Evolutionary conservation across 495 filamentous ascomycete species (phyloP), one percentile per base, ranked within the genome.

Genomic region (Neurospora africana): DNA sequence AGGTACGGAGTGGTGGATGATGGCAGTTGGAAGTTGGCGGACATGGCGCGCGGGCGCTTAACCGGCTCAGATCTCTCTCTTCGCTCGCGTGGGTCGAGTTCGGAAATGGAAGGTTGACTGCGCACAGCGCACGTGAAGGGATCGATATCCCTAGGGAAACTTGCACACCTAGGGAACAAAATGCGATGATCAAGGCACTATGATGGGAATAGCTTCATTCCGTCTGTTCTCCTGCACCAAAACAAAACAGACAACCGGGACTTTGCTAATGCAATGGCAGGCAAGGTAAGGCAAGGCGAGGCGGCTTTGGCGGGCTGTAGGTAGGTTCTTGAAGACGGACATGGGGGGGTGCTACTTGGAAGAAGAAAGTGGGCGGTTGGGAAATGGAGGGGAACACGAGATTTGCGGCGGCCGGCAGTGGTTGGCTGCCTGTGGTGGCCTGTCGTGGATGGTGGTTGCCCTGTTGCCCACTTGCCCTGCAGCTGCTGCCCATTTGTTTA

Each of bases 101-200:
- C 23, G 53, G 27, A 33, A 65, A 19, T 65, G 53, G 53, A 65
- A 65, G 53, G 53, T 65, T 65, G 21, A 40, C 36, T 36, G 71
- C 71, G 71, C 71, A 53, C 71, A 72, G 71, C 71, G 71, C 67
- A 38, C 69, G 35, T 21, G 35, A 72, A 70, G 19, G 71, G 40
- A 43, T 21, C n/a, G n/a, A 35, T 65, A 27, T 27, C 53, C 35
- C 53, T 33, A 65, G 53, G 53, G 15, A 17, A 33, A 33, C 21
- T 58, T 17, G 53, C 53, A 65, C 53, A 65, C 53, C 53, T 65
- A 3, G 11, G 23, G 19, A 30, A 65, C 13, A 7, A 65, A 44
- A 44, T 41, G 10, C 7, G 33, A 72, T 27, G 41, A 47, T 43
- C 30, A 72, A 37, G 41, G 33, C 33, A 65, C 15, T 27, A 44